Percentiles rank a stretch among this genome's conserved stretches.
These are phyloP conservation scores for Penicillium argentinense DNA, from an alignment of 495 filamentous ascomycete species.

Conservation along the genomic window DNA sequence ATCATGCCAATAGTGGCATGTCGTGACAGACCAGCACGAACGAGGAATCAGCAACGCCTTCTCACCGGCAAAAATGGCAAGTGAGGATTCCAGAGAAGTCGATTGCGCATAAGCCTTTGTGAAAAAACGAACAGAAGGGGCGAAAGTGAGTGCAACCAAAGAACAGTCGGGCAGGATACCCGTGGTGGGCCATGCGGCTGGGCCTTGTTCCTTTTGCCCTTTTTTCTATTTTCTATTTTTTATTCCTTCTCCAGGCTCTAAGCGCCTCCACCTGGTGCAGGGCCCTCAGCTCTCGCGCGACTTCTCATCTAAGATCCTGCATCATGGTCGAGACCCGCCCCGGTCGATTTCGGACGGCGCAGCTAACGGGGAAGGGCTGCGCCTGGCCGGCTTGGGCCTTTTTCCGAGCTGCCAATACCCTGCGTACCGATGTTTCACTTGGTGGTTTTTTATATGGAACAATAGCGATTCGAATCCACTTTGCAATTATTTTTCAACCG, in stretches of 20 bases:
- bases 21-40: constrained; percentile 7
- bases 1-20: constrained; percentile 10
- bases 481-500: constrained; percentile 15
- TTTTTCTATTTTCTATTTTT: constrained; percentile 9
- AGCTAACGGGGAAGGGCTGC: constrained; percentile 1
- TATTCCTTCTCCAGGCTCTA: constrained; percentile 12
- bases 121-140: constrained; percentile 11
- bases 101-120: constrained; percentile 24
- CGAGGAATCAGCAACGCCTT: constrained; percentile 10
- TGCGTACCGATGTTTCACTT: constrained; percentile 3
- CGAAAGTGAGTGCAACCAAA: constrained; percentile 14
- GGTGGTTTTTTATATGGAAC: constrained; percentile 6
- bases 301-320: constrained; percentile 23
- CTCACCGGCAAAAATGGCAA: constrained; percentile 25
- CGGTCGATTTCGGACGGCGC: constrained; percentile 16
- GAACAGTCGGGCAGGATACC: constrained; percentile 17
- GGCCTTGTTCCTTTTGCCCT: constrained; percentile 9
- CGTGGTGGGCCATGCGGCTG: constrained; percentile 27
- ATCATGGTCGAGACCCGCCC: constrained; percentile 20
- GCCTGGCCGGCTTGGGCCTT: constrained; percentile 2
- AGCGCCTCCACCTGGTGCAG: constrained; percentile 2
- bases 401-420: constrained; percentile 2
- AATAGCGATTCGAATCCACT: constrained; percentile 22
- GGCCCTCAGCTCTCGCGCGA: background rate
- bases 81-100: constrained; percentile 3